Evolutionary conservation across 805 yeast species (phyloP), one percentile per base, ranked within the genome.

Genomic region (Candida arabinofermentans): DNA sequence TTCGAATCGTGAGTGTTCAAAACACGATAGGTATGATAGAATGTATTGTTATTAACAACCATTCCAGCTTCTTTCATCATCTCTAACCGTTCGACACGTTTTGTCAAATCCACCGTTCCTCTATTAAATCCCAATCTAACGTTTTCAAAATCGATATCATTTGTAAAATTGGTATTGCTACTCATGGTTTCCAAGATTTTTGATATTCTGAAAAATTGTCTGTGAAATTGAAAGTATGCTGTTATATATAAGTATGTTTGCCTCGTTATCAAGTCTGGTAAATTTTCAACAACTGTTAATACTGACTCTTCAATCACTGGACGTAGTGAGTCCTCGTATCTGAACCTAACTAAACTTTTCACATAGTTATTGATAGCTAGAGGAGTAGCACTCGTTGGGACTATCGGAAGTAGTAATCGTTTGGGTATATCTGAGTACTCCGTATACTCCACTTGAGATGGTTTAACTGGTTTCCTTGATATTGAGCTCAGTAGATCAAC

Each of bases 101-200:
- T 36, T 17, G 33, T 38, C 24, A 33, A 9, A 37, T 54, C 57
- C 9, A 44, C 34, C 1, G 57, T 46, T 3, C 39, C 44, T 3
- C 45, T 36, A 21, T 38, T 38, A 34, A 42, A 49, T 0, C 57
- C 50, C 13, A 60, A 32, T 9, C 55, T 27, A 9, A 51, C 43
- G 39, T 60, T 60, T 30, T 59, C 49, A 41, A 59, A 60, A 33
- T 60, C 64, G 8, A 56, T 44, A 40, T 59, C 63, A 31, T 50
- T 49, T 8, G 27, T 23, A 12, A 58, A 34, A 3, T 36, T 39
- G 1, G 62, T 45, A 13, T 43, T 36, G 6, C 40, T 34, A 8
- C 30, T 34, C 65, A 60, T 60, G 10, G 40, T 39, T 9, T 52
- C 46, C 12, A 57, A 31, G 8, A 50, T 45, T 24, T 53, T 35